These are phyloP conservation scores for Calycina marina DNA, from an alignment of 2,329 filamentous ascomycete genomes.

Conservation along the genomic window DNA sequence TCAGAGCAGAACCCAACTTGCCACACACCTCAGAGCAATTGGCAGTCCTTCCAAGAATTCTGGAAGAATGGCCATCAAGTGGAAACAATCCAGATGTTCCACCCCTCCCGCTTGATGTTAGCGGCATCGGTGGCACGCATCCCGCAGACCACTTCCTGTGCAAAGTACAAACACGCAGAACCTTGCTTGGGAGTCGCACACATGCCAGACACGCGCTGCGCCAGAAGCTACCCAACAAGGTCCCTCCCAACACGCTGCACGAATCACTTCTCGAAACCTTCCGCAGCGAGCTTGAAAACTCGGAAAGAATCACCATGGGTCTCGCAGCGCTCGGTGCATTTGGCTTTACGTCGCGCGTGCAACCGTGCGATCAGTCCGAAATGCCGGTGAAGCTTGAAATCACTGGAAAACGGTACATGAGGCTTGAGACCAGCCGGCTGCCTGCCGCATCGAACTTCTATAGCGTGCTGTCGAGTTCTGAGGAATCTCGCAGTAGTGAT, in stretches of 20 bases:
- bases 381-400: not conserved
- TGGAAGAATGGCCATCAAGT: conserved; percentile 22
- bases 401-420: not conserved
- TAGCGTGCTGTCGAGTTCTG: not conserved
- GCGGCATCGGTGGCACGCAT: conserved; percentile 41
- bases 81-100: conserved; percentile 5
- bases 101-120: conserved; percentile 33
- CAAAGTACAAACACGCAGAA: conserved; percentile 29
- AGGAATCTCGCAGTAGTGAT: too few relatives aligned
- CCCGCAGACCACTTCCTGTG: conserved; percentile 52
- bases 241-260: conserved; percentile 6
- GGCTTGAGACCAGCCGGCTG: not conserved
- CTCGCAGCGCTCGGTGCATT: conserved; percentile 3
- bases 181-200: too few relatives aligned
- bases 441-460: not conserved
- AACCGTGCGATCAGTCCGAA: not conserved
- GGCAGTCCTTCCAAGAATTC: conserved; percentile 17
- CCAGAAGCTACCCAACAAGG: conserved; percentile 5
- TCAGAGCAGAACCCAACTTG: conserved; percentile 24
- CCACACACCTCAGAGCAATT: not conserved
- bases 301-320: not conserved
- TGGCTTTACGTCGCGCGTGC: not conserved
- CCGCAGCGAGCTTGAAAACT: conserved; percentile 11
- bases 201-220: conserved; percentile 3
- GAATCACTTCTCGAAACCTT: conserved; percentile 10